Base-by-base conservation (phyloP, 306 rosid species). In the Malus sieversii region DNA sequence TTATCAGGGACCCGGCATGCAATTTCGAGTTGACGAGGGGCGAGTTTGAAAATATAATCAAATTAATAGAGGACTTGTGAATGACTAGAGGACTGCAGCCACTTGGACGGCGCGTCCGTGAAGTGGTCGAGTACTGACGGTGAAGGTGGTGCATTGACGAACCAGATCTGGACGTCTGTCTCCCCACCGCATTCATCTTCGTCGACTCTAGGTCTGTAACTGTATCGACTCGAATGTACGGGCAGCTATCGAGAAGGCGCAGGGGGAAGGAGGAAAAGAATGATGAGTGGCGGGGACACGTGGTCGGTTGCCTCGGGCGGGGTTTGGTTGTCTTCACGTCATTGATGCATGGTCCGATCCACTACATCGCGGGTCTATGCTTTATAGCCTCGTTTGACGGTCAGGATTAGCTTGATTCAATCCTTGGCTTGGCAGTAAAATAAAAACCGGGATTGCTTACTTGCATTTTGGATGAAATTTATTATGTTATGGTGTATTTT, bases 101-200 rank as follows among this genome's bases (percentile, higher is more conserved):
- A 89, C 65, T 86, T 82, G 25, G 93, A 85, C 22, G 85, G 66
- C 60, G 86, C 68, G 51, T 86, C 90, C 57, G 84, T 75, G 75
- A 85, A 84, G 87, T 83, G 83, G 68, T 88, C 23, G 93, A 90
- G 75, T 76, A 82, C 85, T 90, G 96, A 53, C 93, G 45, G 72
- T 78, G 88, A 29, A 9, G 62, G 65, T 60, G 92, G 74, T 80
- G 90, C 70, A 77, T 71, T 67, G 84, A 69, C 55, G 97, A 80
- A 81, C 53, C 82, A 16, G 90, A 84, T 85, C 93, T 84, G 79
- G 87, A 80, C 89, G 87, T 84, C 73, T 82, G 82, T 80, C 87
- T 86, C 63, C 84, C 88, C 74, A 82, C 79, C 73, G 72, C 88
- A 59, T 81, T 91, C 88, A 76, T 86, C 76, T 73, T 79, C 30